Evolutionary conservation across 1,139 yeast genomes (phyloP).

Genomic region (Scheffersomyces lignicola): DNA sequence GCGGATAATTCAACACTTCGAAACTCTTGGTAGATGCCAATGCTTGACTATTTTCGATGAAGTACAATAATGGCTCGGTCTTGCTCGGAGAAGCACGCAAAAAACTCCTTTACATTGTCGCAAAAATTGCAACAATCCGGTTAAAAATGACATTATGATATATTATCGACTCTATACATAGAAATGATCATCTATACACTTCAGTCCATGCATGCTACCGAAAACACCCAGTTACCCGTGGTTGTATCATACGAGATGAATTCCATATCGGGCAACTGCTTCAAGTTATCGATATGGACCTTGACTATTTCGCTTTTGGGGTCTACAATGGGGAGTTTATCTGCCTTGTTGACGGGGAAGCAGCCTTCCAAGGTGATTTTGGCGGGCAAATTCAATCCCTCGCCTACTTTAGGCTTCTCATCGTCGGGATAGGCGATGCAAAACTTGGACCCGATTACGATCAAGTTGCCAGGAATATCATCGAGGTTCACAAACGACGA

Average conservation of each 20-base stretch:
- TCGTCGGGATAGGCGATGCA: conserved; percentile 76
- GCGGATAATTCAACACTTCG: too few relatives aligned
- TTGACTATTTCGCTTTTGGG: conserved; percentile 71
- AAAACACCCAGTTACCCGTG: conserved; percentile 82
- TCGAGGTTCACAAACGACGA: conserved; percentile 60
- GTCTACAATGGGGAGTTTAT: conserved; percentile 74
- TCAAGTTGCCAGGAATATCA: conserved; percentile 64
- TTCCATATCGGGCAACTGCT: conserved; percentile 56
- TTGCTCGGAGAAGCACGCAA: conserved; percentile 2
- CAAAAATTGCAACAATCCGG: too few relatives aligned
- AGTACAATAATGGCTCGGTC: not conserved
- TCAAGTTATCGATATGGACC: conserved; percentile 68
- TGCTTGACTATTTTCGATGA: not conserved
- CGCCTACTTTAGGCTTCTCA: conserved; percentile 66
- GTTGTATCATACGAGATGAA: conserved; percentile 77
- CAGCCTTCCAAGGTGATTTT: conserved; percentile 73
- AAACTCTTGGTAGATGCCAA: too few relatives aligned
- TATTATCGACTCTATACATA: not conserved
- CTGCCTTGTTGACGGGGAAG: conserved; percentile 73
- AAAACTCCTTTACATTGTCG: too few relatives aligned
- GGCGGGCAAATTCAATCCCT: conserved; percentile 80
- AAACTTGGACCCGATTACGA: conserved; percentile 59
- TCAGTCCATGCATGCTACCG: conserved; percentile 32
- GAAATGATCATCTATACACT: conserved; percentile 10
- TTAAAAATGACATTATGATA: too few relatives aligned